Conservation (phyloP, 441 rosid genomes). For the Jatropha multifida region DNA sequence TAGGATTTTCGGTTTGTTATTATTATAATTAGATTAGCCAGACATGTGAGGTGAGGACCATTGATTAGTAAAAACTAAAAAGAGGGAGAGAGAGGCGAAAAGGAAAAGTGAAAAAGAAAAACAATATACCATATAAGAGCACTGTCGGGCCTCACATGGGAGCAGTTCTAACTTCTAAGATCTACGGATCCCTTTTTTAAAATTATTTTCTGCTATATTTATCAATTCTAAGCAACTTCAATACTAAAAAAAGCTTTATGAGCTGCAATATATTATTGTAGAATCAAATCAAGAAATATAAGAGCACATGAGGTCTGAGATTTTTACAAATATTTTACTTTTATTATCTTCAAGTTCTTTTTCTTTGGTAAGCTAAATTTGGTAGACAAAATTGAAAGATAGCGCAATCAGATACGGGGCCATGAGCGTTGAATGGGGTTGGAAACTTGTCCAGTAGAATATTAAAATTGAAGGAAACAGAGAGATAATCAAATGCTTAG, state of each 20-base stretch:
- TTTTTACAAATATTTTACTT: not conserved
- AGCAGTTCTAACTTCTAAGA: not conserved
- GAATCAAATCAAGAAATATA: not conserved
- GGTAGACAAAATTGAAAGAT: conserved; percentile 5
- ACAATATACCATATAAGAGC: not conserved
- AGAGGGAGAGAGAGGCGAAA: not conserved
- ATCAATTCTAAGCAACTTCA: not conserved
- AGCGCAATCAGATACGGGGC: conserved; percentile 26
- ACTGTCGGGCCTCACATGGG: conserved; percentile 15
- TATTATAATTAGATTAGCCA: too few relatives aligned
- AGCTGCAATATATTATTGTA: not conserved
- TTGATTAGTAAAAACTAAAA: not conserved
- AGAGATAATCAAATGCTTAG: conserved; percentile 20
- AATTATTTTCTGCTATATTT: conserved; percentile 4
- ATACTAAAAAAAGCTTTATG: not conserved
- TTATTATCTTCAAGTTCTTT: not conserved
- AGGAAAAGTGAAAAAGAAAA: not conserved
- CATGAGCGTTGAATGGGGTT: conserved; percentile 29
- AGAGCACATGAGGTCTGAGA: conserved; percentile 20
- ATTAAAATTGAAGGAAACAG: conserved; percentile 32
- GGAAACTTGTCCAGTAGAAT: conserved; percentile 30
- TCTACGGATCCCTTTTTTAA: not conserved
- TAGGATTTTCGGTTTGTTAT: too few relatives aligned
- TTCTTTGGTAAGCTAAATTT: not conserved
- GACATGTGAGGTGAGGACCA: not conserved